A percentile compares a stretch with the other conserved stretches of the same genome.
Conservation (phyloP, 148 eudicot genomes). For the Mesembryanthemum crystallinum region DNA sequence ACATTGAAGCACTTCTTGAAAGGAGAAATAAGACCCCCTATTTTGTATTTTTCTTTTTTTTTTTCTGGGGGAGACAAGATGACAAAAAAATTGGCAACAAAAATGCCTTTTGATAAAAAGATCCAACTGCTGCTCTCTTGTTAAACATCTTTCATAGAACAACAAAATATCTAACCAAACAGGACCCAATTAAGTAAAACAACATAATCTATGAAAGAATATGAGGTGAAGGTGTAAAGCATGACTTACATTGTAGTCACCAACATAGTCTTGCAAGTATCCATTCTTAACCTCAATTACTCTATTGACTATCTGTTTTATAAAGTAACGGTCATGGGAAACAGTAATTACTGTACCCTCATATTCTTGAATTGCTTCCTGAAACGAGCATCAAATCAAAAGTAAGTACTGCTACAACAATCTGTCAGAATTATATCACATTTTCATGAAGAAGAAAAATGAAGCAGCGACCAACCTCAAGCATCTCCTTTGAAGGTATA, state of each 20-base stretch:
- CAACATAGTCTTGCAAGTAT: constrained; percentile 66
- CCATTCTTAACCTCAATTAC: constrained; percentile 93
- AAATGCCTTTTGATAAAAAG: no score
- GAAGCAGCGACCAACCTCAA: constrained; percentile 55
- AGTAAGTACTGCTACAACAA: neutral
- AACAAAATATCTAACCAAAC: neutral
- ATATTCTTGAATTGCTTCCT: constrained; percentile 95
- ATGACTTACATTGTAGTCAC: constrained; percentile 83
- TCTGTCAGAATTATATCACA: neutral
- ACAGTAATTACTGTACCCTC: constrained; percentile 87
- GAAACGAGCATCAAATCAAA: neutral
- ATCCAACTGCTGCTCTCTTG: no score
- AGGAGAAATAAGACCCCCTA: no score
- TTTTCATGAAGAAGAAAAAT: neutral
- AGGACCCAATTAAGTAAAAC: neutral
- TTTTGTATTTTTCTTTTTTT: no score
- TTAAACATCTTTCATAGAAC: no score
- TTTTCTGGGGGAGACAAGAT: neutral
- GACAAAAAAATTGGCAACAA: neutral
- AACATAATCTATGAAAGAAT: neutral
- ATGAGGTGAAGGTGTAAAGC: neutral
- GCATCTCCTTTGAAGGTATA: constrained; percentile 98
- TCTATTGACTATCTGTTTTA: constrained; percentile 87
- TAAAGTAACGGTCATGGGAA: constrained; percentile 93
- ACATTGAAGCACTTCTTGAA: neutral